Percentiles rank a stretch among this genome's conserved stretches.
phyloP scores from a whole-genome alignment of 345 rosid genomes.

The Pistacia integerrima region DNA sequence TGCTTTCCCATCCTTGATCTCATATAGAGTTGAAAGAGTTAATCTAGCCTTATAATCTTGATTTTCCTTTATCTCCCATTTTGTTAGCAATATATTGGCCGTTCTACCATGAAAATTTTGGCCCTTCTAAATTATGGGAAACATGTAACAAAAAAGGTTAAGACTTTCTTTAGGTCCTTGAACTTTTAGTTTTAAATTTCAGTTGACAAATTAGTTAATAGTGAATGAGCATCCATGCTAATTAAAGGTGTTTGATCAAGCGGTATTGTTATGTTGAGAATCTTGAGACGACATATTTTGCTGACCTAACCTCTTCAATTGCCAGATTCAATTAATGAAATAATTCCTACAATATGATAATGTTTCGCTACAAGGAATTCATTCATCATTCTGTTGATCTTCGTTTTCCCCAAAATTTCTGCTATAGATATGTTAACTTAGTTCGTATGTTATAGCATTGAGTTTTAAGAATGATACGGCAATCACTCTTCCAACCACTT shows the following conservation, averaged over 20 bases:
- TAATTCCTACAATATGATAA: too few species aligned
- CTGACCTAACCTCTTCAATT: neutral
- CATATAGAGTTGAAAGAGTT: neutral
- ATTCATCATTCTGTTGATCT: neutral
- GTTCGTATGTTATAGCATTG: neutral
- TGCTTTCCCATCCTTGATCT: neutral
- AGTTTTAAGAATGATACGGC: neutral
- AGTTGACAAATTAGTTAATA: neutral
- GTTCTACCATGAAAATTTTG: neutral
- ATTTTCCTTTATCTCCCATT: neutral
- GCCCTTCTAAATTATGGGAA: neutral
- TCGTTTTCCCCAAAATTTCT: neutral
- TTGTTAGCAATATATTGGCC: neutral
- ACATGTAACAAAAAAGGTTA: neutral
- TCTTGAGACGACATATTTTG: neutral
- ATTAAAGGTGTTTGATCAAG: neutral
- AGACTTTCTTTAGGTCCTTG: neutral
- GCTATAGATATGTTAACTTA: too few species aligned
- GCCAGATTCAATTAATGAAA: too few species aligned
- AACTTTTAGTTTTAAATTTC: neutral
- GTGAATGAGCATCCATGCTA: neutral
- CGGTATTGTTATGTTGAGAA: neutral
- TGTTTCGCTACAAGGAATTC: neutral
- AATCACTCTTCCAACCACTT: neutral
- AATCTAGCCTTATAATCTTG: neutral